These are phyloP conservation scores for Amborella trichopoda DNA, from an alignment of 164 flowering plant genomes.

Conservation along the genomic window DNA sequence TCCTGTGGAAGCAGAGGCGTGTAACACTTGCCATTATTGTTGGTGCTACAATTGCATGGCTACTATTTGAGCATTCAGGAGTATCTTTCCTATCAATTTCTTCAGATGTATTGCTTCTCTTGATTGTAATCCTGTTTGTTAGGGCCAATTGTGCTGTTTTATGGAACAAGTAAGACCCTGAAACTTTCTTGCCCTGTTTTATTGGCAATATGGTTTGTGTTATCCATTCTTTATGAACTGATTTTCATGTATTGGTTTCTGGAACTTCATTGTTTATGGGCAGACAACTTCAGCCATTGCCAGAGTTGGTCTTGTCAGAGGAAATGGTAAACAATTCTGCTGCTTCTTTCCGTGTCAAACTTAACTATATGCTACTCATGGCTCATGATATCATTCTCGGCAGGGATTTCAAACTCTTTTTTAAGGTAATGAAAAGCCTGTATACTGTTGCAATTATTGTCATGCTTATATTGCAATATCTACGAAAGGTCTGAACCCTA, in stretches of 20 bases:
- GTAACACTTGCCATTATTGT: constrained; percentile 57
- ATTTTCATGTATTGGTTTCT: background rate
- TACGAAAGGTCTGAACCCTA: background rate
- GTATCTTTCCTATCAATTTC: constrained; percentile 63
- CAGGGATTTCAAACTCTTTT: constrained; percentile 78
- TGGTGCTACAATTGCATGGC: constrained; percentile 77
- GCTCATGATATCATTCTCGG: constrained; percentile 96
- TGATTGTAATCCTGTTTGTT: constrained; percentile 52
- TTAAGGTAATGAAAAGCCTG: constrained; percentile 35
- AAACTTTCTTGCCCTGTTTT: background rate
- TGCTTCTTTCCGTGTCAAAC: constrained; percentile 79
- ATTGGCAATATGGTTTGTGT: too few relatives aligned
- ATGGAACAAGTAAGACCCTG: constrained; percentile 39
- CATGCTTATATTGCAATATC: background rate
- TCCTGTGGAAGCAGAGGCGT: constrained; percentile 58
- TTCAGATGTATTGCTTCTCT: constrained; percentile 69
- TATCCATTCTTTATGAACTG: background rate
- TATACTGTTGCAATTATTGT: background rate
- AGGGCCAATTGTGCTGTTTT: constrained; percentile 58
- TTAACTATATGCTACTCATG: constrained; percentile 67
- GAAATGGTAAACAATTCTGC: constrained; percentile 88
- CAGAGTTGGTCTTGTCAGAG: constrained; percentile 79
- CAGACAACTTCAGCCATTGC: constrained; percentile 61
- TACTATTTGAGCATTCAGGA: constrained; percentile 67
- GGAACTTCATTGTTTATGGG: constrained; percentile 3